Evolutionary conservation across 108 stramenopile species (phyloP), one percentile per base, ranked within the genome.

Genomic region (Phaeodactylum tricornutum): DNA sequence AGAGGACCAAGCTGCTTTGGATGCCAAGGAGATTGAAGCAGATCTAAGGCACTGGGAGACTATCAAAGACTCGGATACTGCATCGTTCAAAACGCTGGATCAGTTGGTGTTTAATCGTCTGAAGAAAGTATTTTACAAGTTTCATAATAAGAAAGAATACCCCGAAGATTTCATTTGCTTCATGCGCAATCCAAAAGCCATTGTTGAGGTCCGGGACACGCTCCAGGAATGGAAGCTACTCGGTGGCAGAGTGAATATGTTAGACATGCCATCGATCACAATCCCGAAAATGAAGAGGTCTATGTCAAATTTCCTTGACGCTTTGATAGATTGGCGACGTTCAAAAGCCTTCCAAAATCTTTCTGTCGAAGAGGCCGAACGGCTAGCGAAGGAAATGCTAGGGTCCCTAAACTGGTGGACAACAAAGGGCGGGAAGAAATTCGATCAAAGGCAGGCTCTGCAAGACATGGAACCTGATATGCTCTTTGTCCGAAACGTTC

Each of bases 401-500:
- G 48, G 51, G 31, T 35, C 55, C 16, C 22, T 71, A 8, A 37
- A 52, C 12, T 71, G 70, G 70, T 71, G 63, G 70, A 14, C 29
- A 27, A 57, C n/a, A n/a, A n/a, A n/a, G n/a, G n/a, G n/a, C n/a
- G n/a, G n/a, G n/a, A n/a, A n/a, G n/a, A n/a, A n/a, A n/a, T n/a
- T n/a, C n/a, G n/a, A n/a, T n/a, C n/a, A n/a, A n/a, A n/a, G n/a
- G n/a, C n/a, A n/a, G n/a, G n/a, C n/a, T n/a, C n/a, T n/a, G n/a
- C n/a, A n/a, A n/a, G n/a, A n/a, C n/a, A n/a, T n/a, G n/a, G n/a
- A n/a, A n/a, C n/a, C n/a, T n/a, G n/a, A n/a, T n/a, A 41, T 41
- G 39, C 39, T 20, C 14, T 41, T 20, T 41, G 39, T 20, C 9
- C 39, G 39, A 15, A 41, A 41, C 21, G 39, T 41, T 15, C 39